These are phyloP conservation scores for Malus hybrid DNA, from an alignment of 331 rosid species.

Conservation along the genomic window DNA sequence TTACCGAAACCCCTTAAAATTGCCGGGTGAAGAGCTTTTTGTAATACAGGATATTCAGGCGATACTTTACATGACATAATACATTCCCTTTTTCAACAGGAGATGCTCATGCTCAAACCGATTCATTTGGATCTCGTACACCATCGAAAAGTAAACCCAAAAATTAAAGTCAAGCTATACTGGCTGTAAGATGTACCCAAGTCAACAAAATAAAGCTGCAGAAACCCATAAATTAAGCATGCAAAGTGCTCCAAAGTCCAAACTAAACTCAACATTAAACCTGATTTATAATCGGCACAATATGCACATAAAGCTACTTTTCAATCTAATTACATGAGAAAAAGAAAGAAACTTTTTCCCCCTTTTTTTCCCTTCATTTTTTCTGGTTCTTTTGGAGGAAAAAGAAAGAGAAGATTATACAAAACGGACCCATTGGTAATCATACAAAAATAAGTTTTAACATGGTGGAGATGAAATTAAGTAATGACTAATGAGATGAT, in stretches of 20 bases:
- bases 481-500: slow-evolving; percentile 34
- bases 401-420: neutral
- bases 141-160: too few relatives aligned
- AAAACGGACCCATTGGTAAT: neutral
- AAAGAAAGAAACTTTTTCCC: neutral
- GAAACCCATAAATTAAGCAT: too few relatives aligned
- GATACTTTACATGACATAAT: too few relatives aligned
- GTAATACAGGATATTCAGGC: too few relatives aligned
- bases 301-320: neutral
- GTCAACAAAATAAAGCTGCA: too few relatives aligned
- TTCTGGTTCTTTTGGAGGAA: neutral
- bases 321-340: neutral
- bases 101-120: too few relatives aligned
- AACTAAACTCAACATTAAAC: neutral
- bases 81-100: too few relatives aligned
- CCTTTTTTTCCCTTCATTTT: neutral
- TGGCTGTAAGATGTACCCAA: too few relatives aligned
- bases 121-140: too few relatives aligned
- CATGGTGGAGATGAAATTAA: neutral
- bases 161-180: too few relatives aligned
- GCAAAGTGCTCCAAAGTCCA: neutral
- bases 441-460: neutral
- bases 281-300: neutral
- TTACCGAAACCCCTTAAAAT: too few relatives aligned
- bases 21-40: too few relatives aligned